Percentiles rank a stretch among this genome's conserved stretches.
These are phyloP conservation scores for Boletus sp. DNA, from an alignment of 768 basidiomycete genomes.

Conservation along the genomic window DNA sequence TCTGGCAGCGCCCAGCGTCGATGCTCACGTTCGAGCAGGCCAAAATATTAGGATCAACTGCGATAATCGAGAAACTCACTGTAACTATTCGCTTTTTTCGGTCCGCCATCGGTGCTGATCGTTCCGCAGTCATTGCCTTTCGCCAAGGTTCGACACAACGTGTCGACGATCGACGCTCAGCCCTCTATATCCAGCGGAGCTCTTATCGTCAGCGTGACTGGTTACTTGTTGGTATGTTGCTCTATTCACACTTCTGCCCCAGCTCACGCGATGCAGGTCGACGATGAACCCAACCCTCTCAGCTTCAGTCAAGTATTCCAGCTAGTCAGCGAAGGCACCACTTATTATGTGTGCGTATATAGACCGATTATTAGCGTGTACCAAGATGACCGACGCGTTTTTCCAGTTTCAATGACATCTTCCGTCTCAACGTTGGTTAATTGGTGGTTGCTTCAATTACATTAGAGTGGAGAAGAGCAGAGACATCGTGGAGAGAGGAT, in stretches of 20 bases:
- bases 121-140: constrained; percentile 69
- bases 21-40: constrained; percentile 83
- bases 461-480: constrained; percentile 7
- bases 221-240: constrained; percentile 63
- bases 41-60: constrained; percentile 50
- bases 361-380: neutral
- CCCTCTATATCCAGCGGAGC: constrained; percentile 63
- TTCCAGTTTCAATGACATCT: constrained; percentile 79
- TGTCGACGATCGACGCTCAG: constrained; percentile 85
- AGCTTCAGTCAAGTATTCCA: constrained; percentile 95
- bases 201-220: constrained; percentile 86
- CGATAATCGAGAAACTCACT: constrained; percentile 71
- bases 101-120: neutral
- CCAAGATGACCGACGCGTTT: constrained; percentile 8
- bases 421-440: constrained; percentile 80
- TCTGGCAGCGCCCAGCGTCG: constrained; percentile 64
- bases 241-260: neutral
- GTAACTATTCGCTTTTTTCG: constrained; percentile 38
- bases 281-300: constrained; percentile 75
- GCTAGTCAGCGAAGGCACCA: constrained; percentile 68
- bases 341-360: constrained; percentile 80
- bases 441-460: neutral
- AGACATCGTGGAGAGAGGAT: constrained; percentile 18
- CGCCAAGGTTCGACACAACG: constrained; percentile 72
- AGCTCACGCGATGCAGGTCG: constrained; percentile 53